Evolutionary conservation across 768 basidiomycete genomes (phyloP), one percentile per base, ranked within the genome.

Genomic region (Hortiboletus flavorubellus): DNA sequence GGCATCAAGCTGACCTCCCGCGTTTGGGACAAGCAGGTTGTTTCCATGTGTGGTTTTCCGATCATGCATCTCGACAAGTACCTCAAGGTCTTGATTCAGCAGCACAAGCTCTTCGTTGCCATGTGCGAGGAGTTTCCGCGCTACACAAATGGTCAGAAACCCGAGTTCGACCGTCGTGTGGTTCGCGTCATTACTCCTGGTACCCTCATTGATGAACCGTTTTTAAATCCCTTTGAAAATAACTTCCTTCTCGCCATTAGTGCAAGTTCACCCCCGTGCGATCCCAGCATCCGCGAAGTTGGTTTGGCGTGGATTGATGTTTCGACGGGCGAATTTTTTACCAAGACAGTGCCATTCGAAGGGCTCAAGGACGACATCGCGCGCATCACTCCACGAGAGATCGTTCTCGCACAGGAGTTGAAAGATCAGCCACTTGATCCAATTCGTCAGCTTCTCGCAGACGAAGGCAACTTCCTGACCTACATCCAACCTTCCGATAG

Each of bases 291-390:
- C 29, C 57, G 51, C 29, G 49, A 67, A 8, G 55, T 84, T n/a
- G 92, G 91, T 2, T 74, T 98, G 39, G 93, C 94, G 7, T 98
- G 94, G 87, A 93, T 91, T 26, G 95, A 98, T 66, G 83, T 97
- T 16, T 94, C 95, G 14, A 97, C 94, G 0, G 92, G 93, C 56
- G 94, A 96, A 65, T 92, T 96, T 69, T 93, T 89, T 69, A 86
- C 89, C 11, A 90, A 90, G 59, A 68, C 71, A 7, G 78, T 82
- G 11, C 70, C 75, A 3, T 46, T 78, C 15, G 81, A 82, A 23
- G 74, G 68, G 39, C 71, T 98, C 31, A 82, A 83, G 51, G 93
- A 97, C 64, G 89, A 96, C 58, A 75, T 98, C 26, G 84, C 84
- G 8, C 83, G 93, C 21, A 87, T 97, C 42, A 74, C 73, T 33